Evolutionary conservation across 2,329 filamentous ascomycete species (phyloP).

Genomic region (Penicillium sp.): DNA sequence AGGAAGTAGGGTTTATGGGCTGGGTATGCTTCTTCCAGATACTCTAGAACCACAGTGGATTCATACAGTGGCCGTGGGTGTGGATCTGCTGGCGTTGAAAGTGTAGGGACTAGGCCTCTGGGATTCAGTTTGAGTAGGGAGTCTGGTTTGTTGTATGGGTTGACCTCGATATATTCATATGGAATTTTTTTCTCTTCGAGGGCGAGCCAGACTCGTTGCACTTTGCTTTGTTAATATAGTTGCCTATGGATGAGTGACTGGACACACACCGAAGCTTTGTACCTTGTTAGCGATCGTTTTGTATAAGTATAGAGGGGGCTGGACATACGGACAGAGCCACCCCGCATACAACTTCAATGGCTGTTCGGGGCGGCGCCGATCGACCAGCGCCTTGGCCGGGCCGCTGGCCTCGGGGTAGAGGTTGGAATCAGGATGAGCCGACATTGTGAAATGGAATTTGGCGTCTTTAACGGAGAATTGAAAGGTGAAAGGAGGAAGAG

Average conservation of each 20-base stretch:
- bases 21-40: constrained; percentile 68
- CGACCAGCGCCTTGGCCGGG: constrained; percentile 39
- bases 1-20: constrained; percentile 53
- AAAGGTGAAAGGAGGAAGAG: neutral
- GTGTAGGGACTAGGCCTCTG: constrained; percentile 70
- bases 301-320: constrained; percentile 2
- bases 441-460: constrained; percentile 15
- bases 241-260: neutral
- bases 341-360: constrained; percentile 64
- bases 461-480: neutral
- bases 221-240: constrained; percentile 20
- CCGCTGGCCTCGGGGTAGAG: constrained; percentile 48
- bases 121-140: constrained; percentile 70
- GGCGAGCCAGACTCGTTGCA: constrained; percentile 70
- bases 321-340: constrained; percentile 64
- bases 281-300: neutral
- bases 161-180: constrained; percentile 74
- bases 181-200: constrained; percentile 70
- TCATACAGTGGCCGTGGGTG: constrained; percentile 64
- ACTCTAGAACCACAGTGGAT: constrained; percentile 70
- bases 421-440: constrained; percentile 40
- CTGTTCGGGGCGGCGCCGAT: constrained; percentile 32
- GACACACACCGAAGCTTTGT: constrained; percentile 33
- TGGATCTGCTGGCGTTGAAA: constrained; percentile 41
- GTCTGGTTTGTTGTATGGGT: constrained; percentile 70